phyloP scores from a whole-genome alignment of 768 basidiomycete species.

The Mycena epipterygia region DNA sequence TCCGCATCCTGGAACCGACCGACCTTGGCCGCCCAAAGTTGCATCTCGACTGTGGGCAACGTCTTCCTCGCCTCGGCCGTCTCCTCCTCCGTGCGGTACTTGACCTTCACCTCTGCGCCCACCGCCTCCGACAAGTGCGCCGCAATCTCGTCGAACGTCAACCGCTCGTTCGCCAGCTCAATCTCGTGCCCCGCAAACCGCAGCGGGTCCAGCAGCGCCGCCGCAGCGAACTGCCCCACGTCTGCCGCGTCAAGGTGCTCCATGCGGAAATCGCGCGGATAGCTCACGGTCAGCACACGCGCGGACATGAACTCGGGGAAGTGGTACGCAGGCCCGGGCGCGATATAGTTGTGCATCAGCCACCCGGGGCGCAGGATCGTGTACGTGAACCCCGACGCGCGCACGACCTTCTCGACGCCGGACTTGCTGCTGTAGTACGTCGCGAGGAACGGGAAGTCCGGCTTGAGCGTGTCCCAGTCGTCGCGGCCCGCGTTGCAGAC shows the following conservation, averaged over 20 bases:
- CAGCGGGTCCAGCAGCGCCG: constrained; percentile 24
- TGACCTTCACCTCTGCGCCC: constrained; percentile 28
- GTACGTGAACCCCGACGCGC: constrained; percentile 31
- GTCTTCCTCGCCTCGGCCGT: constrained; percentile 12
- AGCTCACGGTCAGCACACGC: constrained; percentile 29
- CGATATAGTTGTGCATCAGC: constrained; percentile 33
- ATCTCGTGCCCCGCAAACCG: constrained; percentile 20
- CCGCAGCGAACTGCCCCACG: constrained; percentile 27
- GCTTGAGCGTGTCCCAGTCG: constrained; percentile 2
- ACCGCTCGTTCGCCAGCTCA: constrained; percentile 13
- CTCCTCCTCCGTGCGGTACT: constrained; percentile 25
- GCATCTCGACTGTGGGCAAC: constrained; percentile 20
- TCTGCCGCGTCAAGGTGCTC: constrained; percentile 27
- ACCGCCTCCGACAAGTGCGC: constrained; percentile 9
- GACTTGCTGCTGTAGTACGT: constrained; percentile 33
- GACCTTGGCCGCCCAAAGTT: constrained; percentile 2
- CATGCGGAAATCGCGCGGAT: constrained; percentile 12
- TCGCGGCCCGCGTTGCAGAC: neutral
- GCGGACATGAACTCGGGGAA: constrained; percentile 22
- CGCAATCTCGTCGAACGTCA: constrained; percentile 31
- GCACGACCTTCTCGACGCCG: constrained; percentile 24
- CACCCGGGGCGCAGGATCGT: constrained; percentile 31
- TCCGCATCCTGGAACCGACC: neutral
- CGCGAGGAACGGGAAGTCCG: constrained; percentile 18
- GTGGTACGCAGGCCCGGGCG: neutral